Percentiles rank a stretch among this genome's conserved stretches.
Evolutionary conservation across 2,329 filamentous ascomycete species (phyloP).

Genomic region (Ophiostoma piceae): DNA sequence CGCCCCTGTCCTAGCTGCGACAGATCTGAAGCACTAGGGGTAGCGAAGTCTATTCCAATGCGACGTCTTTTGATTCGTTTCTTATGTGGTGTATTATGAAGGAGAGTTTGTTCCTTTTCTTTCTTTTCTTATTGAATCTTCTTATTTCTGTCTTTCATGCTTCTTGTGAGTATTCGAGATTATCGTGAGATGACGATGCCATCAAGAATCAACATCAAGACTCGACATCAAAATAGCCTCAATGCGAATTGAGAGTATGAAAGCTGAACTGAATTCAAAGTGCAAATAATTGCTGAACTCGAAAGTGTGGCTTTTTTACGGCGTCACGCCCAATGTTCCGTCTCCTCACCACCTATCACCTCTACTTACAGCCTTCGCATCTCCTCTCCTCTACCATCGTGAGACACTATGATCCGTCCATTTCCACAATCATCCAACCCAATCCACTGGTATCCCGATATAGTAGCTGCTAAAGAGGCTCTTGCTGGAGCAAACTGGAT

Average conservation of each 20-base stretch:
- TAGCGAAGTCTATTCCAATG: constrained; percentile 5
- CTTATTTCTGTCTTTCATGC: not conserved
- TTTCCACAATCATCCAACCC: not conserved
- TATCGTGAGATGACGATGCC: not conserved
- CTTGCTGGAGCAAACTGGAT: not conserved
- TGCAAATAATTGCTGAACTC: not conserved
- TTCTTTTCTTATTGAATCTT: not conserved
- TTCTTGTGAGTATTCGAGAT: not conserved
- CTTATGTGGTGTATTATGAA: not conserved
- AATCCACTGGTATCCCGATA: not conserved
- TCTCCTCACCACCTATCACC: not conserved
- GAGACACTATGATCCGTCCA: not conserved
- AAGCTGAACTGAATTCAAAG: not conserved
- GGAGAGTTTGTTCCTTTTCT: not conserved
- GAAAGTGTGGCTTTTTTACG: not conserved
- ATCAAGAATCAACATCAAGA: no score
- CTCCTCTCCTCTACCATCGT: not conserved
- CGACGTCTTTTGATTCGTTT: not conserved
- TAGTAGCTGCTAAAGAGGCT: not conserved
- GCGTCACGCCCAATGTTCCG: not conserved
- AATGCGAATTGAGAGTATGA: not conserved
- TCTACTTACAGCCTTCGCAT: not conserved
- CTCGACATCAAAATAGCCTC: no score
- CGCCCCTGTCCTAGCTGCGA: constrained; percentile 39
- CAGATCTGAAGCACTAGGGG: constrained; percentile 42